Conservation (phyloP, 306 rosid species). For the Cucurbita moschata region DNA sequence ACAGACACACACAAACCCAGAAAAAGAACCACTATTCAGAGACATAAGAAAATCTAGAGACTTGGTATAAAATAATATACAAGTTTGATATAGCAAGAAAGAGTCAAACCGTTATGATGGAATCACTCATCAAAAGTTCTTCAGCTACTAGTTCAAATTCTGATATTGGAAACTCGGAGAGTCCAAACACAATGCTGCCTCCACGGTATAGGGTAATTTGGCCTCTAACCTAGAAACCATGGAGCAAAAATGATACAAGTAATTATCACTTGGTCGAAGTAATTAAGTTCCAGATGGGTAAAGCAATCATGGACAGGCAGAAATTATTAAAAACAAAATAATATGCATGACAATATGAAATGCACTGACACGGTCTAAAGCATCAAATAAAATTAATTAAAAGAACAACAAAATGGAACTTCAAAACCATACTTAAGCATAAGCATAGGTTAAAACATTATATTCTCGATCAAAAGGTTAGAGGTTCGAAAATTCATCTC, state of each 20-base stretch:
- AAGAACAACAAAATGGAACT: too few relatives aligned
- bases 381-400: too few relatives aligned
- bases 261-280: background rate
- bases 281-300: background rate
- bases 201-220: constrained; percentile 78
- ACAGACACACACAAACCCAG: background rate
- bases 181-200: constrained; percentile 84
- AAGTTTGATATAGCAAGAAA: background rate
- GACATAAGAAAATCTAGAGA: background rate
- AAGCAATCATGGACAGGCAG: background rate
- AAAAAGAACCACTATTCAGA: background rate
- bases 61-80: background rate
- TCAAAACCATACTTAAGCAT: too few relatives aligned
- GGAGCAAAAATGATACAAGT: background rate
- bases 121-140: constrained; percentile 97
- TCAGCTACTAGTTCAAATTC: constrained; percentile 98
- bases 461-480: too few relatives aligned
- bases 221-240: constrained; percentile 80
- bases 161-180: constrained; percentile 79
- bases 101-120: constrained; percentile 52
- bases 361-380: too few relatives aligned
- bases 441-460: too few relatives aligned
- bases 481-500: too few relatives aligned
- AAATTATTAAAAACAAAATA: too few relatives aligned
- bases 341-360: too few relatives aligned